phyloP scores from a whole-genome alignment of 2,329 filamentous ascomycete species.

The Penicillium occitanis region DNA sequence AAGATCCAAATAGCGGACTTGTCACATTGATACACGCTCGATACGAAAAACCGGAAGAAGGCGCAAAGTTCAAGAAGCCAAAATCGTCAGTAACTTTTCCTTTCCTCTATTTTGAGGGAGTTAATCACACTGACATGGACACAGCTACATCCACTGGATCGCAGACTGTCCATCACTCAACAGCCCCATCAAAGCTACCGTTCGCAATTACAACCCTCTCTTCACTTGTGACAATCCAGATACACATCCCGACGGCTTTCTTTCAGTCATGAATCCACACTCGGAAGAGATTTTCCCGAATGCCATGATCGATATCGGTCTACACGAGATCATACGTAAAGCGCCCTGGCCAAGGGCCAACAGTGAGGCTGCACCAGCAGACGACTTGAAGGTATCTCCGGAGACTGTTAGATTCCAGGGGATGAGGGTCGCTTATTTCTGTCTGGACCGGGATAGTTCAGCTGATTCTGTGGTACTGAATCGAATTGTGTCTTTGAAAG shows the following conservation, averaged over 20 bases:
- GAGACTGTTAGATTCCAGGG: slow-evolving; percentile 88
- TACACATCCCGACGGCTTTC: slow-evolving; percentile 73
- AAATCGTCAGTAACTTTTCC: slow-evolving; percentile 45
- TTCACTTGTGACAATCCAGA: slow-evolving; percentile 87
- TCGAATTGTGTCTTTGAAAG: slow-evolving; percentile 87
- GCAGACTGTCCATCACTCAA: slow-evolving; percentile 63
- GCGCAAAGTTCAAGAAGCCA: slow-evolving; percentile 60
- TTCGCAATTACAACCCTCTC: slow-evolving; percentile 74
- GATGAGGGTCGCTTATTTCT: slow-evolving; percentile 85
- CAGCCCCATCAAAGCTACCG: slow-evolving; percentile 65
- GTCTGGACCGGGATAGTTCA: slow-evolving; percentile 73
- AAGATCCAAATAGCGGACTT: slow-evolving; percentile 62
- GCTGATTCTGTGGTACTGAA: slow-evolving; percentile 83
- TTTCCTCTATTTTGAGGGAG: too few relatives aligned
- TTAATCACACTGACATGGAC: slow-evolving; percentile 29
- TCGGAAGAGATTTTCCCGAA: slow-evolving; percentile 76
- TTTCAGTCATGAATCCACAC: slow-evolving; percentile 79
- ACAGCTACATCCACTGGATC: slow-evolving; percentile 80
- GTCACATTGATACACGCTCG: slow-evolving; percentile 66
- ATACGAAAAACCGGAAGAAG: slow-evolving; percentile 66
- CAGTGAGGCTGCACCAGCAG: slow-evolving; percentile 53
- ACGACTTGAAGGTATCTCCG: slow-evolving; percentile 41
- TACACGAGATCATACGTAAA: slow-evolving; percentile 69
- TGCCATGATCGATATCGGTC: slow-evolving; percentile 79
- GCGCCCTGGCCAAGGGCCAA: slow-evolving; percentile 77